Percentiles rank a stretch among this genome's conserved stretches.
Evolutionary conservation across 2,329 filamentous ascomycete genomes (phyloP).

Genomic region (Fragosphaeria purpurea): DNA sequence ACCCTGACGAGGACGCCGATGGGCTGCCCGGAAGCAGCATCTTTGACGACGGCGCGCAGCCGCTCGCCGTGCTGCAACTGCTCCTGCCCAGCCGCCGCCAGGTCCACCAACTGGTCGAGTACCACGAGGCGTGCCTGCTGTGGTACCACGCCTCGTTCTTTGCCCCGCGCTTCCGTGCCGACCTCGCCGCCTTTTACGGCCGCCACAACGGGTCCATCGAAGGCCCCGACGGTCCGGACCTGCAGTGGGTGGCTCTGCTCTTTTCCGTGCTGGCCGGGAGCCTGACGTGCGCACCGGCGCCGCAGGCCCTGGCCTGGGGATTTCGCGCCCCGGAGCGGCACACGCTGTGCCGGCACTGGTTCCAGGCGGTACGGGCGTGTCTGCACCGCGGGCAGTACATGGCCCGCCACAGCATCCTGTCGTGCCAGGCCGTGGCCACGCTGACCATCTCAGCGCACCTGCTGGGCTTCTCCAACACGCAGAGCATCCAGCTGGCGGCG

Average conservation of each 20-base stretch:
- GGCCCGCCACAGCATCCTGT: constrained; percentile 29
- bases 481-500: constrained; percentile 33
- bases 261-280: constrained; percentile 33
- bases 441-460: constrained; percentile 39
- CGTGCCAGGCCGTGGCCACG: constrained; percentile 35
- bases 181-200: constrained; percentile 28
- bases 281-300: constrained; percentile 29
- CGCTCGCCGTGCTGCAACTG: constrained; percentile 14
- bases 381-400: constrained; percentile 36
- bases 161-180: constrained; percentile 24
- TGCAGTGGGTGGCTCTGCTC: constrained; percentile 36
- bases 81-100: constrained; percentile 14
- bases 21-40: too few relatives aligned
- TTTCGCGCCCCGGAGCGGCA: constrained; percentile 30
- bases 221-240: constrained; percentile 19
- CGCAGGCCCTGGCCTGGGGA: constrained; percentile 29
- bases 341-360: constrained; percentile 33
- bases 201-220: constrained; percentile 23
- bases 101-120: constrained; percentile 15
- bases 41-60: neutral
- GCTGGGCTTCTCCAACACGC: constrained; percentile 36
- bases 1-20: too few relatives aligned
- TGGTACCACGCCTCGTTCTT: constrained; percentile 19
- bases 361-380: constrained; percentile 32
- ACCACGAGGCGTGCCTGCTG: constrained; percentile 15